A percentile compares a stretch with the other conserved stretches of the same genome.
Evolutionary conservation across 2,329 filamentous ascomycete species (phyloP).

Genomic region (Microdochium paspali): DNA sequence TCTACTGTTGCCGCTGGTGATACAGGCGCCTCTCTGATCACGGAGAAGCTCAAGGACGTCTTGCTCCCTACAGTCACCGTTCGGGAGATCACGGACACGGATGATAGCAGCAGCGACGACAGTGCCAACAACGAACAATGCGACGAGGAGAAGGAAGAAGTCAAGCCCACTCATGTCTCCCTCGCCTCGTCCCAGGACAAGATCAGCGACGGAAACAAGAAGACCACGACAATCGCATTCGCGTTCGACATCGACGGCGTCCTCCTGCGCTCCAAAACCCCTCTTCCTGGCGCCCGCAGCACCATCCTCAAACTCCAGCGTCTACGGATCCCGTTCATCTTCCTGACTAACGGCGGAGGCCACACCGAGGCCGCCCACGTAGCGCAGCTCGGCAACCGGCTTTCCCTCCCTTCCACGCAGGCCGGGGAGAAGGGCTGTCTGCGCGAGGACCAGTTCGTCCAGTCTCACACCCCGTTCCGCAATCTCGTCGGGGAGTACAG

Average conservation of each 20-base stretch:
- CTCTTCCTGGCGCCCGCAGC: slow-evolving; percentile 51
- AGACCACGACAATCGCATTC: not conserved
- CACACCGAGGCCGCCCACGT: slow-evolving; percentile 55
- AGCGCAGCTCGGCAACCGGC: slow-evolving; percentile 44
- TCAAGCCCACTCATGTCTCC: too few relatives aligned
- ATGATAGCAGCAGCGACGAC: too few relatives aligned
- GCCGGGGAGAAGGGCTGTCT: too few relatives aligned
- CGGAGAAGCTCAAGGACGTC: too few relatives aligned
- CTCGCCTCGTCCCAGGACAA: too few relatives aligned
- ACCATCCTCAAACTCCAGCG: slow-evolving; percentile 50
- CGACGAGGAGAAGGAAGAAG: too few relatives aligned
- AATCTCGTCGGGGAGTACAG: slow-evolving; percentile 39
- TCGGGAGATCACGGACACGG: too few relatives aligned
- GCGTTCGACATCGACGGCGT: slow-evolving; percentile 54
- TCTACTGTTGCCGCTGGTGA: too few relatives aligned
- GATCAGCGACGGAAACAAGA: too few relatives aligned
- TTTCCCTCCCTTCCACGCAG: slow-evolving; percentile 28
- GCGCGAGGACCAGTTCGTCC: slow-evolving; percentile 42
- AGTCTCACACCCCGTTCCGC: slow-evolving; percentile 66
- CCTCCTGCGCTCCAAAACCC: slow-evolving; percentile 52
- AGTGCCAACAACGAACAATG: too few relatives aligned
- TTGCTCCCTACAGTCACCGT: too few relatives aligned
- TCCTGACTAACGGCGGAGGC: slow-evolving; percentile 67
- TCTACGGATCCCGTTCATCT: slow-evolving; percentile 59
- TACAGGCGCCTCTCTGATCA: too few relatives aligned